Base-by-base conservation (phyloP, 148 eudicot species). In the Dysphania ambrosioides region DNA sequence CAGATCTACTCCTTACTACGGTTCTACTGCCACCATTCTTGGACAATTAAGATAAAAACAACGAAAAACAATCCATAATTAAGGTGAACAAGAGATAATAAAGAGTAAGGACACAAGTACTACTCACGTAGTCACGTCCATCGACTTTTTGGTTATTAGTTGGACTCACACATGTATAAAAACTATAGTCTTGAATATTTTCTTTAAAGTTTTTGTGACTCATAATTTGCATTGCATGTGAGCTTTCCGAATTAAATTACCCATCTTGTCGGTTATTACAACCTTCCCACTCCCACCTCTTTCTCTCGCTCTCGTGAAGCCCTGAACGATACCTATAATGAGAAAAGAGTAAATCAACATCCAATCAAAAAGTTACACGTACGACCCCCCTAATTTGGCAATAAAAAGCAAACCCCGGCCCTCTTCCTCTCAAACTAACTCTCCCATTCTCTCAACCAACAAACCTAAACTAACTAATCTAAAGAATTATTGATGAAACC, bases 221-320 rank as follows among this genome's bases (percentile, higher is more conserved):
- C 76, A 71, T 60, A 69, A n/a, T 31, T 66, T 80, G 76, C 47
- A 66, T 19, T 76, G 68, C 83, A 80, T 80, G 80, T 80, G 83
- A 76, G 42, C 76, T 76, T 80, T 64, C 59, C 61, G 66, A n/a
- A 44, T 76, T 76, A 80, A 76, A 66, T 58, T 80, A 76, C 79
- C 83, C 68, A 34, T 72, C 47, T 72, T 80, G 83, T 80, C 83
- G 83, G 83, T 73, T 80, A 80, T 71, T 65, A 64, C 72, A 71
- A 23, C 68, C 38, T 27, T 44, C 58, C 60, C 67, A 16, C 67
- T 19, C 58, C 76, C 76, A 69, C 73, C 64, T 42, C 78, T 68
- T n/a, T 19, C 36, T 51, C 38, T 27, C 63, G 19, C 68, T 29
- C 83, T 70, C 85, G 85, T 83, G 85, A 47, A 47, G 79, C 72